These are phyloP conservation scores for Acanthamoeba divionensis DNA, from an alignment of 208 protist species.

Conservation along the genomic window DNA sequence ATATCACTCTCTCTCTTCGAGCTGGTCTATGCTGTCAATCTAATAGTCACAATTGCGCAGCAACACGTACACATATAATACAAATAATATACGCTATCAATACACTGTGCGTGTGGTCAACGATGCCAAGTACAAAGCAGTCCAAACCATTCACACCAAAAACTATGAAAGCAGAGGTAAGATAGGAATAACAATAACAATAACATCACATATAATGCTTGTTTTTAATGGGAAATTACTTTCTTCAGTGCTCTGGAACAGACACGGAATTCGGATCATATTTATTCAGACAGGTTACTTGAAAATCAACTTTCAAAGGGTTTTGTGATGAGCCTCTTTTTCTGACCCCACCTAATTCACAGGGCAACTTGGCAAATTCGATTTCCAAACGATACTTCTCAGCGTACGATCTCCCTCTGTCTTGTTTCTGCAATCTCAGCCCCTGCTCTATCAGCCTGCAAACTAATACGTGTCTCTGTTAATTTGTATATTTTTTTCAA, in stretches of 20 bases:
- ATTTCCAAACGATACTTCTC: slow-evolving; percentile 42
- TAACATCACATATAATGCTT: not conserved
- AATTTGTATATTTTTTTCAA: not conserved
- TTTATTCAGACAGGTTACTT: not conserved
- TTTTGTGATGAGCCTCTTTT: not conserved
- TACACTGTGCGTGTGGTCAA: not conserved
- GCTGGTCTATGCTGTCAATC: no score
- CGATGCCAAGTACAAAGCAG: slow-evolving; percentile 46
- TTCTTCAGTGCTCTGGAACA: slow-evolving; percentile 19
- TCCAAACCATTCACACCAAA: slow-evolving; percentile 47
- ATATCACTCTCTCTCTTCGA: no score
- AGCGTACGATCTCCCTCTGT: slow-evolving; percentile 1
- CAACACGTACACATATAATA: slow-evolving; percentile 51
- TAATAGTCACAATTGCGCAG: no score
- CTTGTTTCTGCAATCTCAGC: not conserved
- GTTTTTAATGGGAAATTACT: not conserved
- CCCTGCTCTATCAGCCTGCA: not conserved
- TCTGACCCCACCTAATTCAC: not conserved
- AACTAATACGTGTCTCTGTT: no score
- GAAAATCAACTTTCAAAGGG: not conserved
- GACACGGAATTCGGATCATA: not conserved
- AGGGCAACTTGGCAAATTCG: slow-evolving; percentile 40
- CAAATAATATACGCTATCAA: slow-evolving; percentile 1
- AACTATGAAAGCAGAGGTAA: slow-evolving; percentile 33
- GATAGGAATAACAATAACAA: not conserved